phyloP scores from a whole-genome alignment of 23 red algal species.

The Gracilariopsis chorda region DNA sequence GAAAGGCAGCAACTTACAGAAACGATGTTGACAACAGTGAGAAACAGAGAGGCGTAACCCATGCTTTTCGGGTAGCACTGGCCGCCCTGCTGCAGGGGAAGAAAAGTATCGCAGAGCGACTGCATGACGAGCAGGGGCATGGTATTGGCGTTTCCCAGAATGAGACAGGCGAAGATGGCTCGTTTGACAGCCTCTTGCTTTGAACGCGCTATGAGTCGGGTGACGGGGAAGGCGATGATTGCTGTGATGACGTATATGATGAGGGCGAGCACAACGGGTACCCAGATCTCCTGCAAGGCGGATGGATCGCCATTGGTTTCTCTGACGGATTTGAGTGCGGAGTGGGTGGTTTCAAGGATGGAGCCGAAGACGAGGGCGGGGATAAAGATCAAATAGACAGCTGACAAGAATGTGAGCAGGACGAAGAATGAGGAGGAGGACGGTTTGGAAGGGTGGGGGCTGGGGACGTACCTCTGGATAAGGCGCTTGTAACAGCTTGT shows the following conservation, averaged over 20 bases:
- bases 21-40: constrained; percentile 44
- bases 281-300: constrained; percentile 38
- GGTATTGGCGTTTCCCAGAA: constrained; percentile 42
- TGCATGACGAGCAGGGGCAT: constrained; percentile 54
- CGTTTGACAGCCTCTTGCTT: constrained; percentile 42
- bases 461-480: not conserved
- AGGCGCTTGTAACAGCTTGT: not conserved
- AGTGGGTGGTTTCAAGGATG: constrained; percentile 35
- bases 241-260: not conserved
- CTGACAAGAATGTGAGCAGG: not conserved
- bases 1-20: not conserved
- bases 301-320: not conserved
- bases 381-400: constrained; percentile 44
- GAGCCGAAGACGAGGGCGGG: constrained; percentile 53
- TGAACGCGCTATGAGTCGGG: not conserved
- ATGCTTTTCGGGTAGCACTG: constrained; percentile 21
- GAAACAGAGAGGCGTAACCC: constrained; percentile 45
- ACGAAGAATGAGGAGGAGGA: not conserved
- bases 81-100: not conserved
- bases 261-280: constrained; percentile 19
- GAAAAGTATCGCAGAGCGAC: constrained; percentile 14
- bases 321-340: not conserved
- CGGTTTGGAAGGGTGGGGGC: not conserved
- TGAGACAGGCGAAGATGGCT: constrained; percentile 30
- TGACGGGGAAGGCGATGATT: constrained; percentile 17